A percentile compares a stretch with the other conserved stretches of the same genome.
Conservation (phyloP, 192 early-diverging fungal species). For the Funneliformis geosporum region DNA sequence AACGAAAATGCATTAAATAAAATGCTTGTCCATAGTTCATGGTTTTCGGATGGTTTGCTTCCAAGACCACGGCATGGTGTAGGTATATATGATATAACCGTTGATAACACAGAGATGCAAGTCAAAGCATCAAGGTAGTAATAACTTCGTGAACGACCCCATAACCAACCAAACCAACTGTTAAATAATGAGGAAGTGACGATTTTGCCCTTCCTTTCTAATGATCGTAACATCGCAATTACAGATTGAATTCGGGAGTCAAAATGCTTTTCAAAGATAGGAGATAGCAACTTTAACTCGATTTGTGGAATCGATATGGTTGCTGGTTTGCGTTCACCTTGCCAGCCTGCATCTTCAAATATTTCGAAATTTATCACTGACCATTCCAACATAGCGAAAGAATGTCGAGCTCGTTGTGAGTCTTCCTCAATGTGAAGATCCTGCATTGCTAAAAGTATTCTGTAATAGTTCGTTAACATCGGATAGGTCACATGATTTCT, state of each 20-base stretch:
- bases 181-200: background rate
- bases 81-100: conserved; percentile 20
- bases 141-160: background rate
- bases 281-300: conserved; percentile 7
- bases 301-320: background rate
- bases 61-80: conserved; percentile 27
- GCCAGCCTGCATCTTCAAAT: conserved; percentile 14
- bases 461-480: background rate
- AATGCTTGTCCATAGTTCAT: conserved; percentile 21
- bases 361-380: background rate
- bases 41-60: conserved; percentile 15
- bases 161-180: background rate
- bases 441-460: conserved; percentile 9
- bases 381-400: background rate
- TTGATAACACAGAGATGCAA: background rate
- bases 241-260: conserved; percentile 12
- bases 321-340: conserved; percentile 1
- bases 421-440: background rate
- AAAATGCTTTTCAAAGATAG: conserved; percentile 25
- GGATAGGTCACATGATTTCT: background rate
- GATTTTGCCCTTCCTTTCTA: conserved; percentile 26
- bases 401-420: background rate
- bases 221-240: conserved; percentile 10
- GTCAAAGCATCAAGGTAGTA: conserved; percentile 21
- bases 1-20: background rate